Percentiles rank a stretch among this genome's conserved stretches.
These are phyloP conservation scores for Komagataella mondaviorum DNA, from an alignment of 805 yeast genomes.

Conservation along the genomic window DNA sequence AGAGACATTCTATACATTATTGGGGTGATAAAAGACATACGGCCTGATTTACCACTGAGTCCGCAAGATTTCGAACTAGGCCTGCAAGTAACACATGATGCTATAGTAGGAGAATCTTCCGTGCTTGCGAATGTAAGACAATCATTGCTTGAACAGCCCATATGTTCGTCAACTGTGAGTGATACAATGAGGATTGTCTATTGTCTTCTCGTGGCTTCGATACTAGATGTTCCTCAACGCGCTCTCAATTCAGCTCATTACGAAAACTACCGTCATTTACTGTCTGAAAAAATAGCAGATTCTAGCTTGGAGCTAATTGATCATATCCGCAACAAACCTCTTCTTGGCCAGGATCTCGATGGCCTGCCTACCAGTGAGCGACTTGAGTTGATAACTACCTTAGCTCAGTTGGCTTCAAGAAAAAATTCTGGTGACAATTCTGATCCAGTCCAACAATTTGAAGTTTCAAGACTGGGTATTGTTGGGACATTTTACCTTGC, in stretches of 20 bases:
- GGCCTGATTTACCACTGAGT: not conserved
- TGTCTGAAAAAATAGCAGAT: not conserved
- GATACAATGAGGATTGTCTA: not conserved
- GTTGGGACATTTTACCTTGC: not conserved
- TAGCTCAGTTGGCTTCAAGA: not conserved
- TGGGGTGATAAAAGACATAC: not conserved
- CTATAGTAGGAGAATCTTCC: not conserved
- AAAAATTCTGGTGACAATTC: not conserved
- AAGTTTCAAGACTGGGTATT: not conserved
- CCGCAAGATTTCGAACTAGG: not conserved
- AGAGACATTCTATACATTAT: not conserved
- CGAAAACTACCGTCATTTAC: not conserved
- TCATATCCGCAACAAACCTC: not conserved
- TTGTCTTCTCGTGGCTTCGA: not conserved
- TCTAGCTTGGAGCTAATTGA: not conserved
- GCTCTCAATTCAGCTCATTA: not conserved
- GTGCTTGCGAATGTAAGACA: not conserved
- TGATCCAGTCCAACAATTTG: not conserved
- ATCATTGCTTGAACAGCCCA: not conserved
- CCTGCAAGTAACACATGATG: not conserved
- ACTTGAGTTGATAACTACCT: not conserved
- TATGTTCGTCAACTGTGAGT: not conserved
- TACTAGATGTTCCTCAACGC: not conserved
- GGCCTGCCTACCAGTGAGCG: not conserved
- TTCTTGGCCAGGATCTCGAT: not conserved